Base-by-base conservation (phyloP, 2,329 filamentous ascomycete genomes). In the Neodidymelliopsis sp. region DNA sequence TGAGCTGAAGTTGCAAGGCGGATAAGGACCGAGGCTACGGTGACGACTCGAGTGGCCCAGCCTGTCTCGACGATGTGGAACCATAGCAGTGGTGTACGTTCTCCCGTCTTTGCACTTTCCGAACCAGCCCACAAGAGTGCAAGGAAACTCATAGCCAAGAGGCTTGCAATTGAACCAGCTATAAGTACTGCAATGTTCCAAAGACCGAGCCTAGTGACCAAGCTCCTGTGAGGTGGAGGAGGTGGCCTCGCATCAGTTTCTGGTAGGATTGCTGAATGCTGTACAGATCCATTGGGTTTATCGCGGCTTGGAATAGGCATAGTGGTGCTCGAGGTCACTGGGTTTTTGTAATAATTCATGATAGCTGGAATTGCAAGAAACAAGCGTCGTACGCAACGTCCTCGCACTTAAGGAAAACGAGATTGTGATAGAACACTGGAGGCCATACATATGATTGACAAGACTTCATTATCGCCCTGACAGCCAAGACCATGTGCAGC, bases 111-210 rank as follows among this genome's bases (percentile, higher is more conserved):
- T 13, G 38, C 37, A 16, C 36, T 39, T 5, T 30, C 30, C 9
- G 51, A 37, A 2, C 36, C 31, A 11, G 20, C 34, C 51, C 46
- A 54, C 1, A 50, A 16, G 12, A 54, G 41, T 13, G 23, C 25
- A 4, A 54, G 37, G 31, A 54, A 47, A 6, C 25, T 46, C n/a
- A 50, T 30, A 7, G 46, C 45, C 4, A 54, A 16, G 10, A 35
- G 29, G 15, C 33, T 43, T 5, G 38, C 37, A 12, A 43, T 23
- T 1, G 51, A 38, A 12, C 46, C 51, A 11, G 47, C 2, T 11
- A 40, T 19, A 2, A 54, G 34, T 3, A 54, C 42, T 5, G 16
- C 23, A 4, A 54, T 35, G 15, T 54, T 54, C 31, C 34, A 54
- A n/a, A 20, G 8, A 6, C 46, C 46, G 3, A 50, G 22, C 37